Conservation (phyloP, 2,329 filamentous ascomycete genomes). For the Leptographium radiaticola region DNA sequence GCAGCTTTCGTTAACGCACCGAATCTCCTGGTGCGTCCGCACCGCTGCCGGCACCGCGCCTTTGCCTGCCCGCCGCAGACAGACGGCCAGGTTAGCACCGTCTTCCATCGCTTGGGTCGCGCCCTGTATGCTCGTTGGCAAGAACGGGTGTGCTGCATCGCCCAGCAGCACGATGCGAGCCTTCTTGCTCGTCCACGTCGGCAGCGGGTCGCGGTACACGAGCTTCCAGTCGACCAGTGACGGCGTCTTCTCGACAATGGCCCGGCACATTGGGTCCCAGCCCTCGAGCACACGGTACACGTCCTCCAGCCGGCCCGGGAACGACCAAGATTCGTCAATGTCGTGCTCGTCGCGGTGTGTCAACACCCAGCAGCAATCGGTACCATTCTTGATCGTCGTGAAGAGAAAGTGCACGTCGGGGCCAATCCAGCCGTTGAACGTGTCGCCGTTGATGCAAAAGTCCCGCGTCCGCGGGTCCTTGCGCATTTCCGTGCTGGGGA, state of each 20-base stretch:
- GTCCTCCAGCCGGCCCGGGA: slow-evolving; percentile 37
- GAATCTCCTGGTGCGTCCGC: slow-evolving; percentile 29
- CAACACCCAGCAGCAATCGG: slow-evolving; percentile 45
- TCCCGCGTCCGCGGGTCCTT: slow-evolving; percentile 36
- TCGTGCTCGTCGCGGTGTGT: slow-evolving; percentile 41
- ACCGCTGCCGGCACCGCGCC: slow-evolving; percentile 24
- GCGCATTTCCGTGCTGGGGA: slow-evolving; percentile 36
- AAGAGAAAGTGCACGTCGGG: slow-evolving; percentile 44
- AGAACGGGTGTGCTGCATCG: slow-evolving; percentile 35
- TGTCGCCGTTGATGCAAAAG: slow-evolving; percentile 42
- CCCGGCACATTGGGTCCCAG: slow-evolving; percentile 35
- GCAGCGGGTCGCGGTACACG: slow-evolving; percentile 34
- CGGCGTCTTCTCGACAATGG: slow-evolving; percentile 34
- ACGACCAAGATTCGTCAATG: slow-evolving; percentile 42
- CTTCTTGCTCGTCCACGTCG: slow-evolving; percentile 32
- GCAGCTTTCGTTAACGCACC: neutral
- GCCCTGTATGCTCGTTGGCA: slow-evolving; percentile 34
- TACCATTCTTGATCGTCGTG: slow-evolving; percentile 40
- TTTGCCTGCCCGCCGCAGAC: slow-evolving; percentile 24
- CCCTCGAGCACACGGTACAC: slow-evolving; percentile 35
- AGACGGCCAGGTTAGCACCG: slow-evolving; percentile 33
- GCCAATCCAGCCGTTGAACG: slow-evolving; percentile 46
- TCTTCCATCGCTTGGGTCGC: slow-evolving; percentile 39
- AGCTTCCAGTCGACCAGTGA: slow-evolving; percentile 35
- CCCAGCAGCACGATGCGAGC: slow-evolving; percentile 32